Conservation (phyloP, 179 eudicot genomes). For the Beta corolliflora region DNA sequence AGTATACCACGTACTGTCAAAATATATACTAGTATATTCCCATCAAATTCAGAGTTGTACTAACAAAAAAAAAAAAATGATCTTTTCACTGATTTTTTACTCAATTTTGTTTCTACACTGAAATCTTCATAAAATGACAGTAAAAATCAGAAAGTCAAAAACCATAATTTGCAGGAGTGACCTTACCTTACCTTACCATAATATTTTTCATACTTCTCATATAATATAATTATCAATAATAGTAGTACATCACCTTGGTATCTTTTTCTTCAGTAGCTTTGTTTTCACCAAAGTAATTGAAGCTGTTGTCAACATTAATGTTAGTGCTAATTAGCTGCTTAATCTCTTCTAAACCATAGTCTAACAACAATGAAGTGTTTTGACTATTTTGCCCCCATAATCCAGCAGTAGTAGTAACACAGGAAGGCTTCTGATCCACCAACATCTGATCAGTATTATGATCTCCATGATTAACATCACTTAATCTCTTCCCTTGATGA, state of each 20-base stretch:
- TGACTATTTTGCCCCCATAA: slow-evolving; percentile 31
- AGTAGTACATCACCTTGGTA: slow-evolving; percentile 38
- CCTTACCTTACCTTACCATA: slow-evolving; percentile 15
- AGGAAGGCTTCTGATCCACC: slow-evolving; percentile 5
- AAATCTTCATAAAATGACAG: background rate
- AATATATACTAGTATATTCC: slow-evolving; percentile 31
- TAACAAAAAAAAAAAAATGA: background rate
- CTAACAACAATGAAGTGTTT: slow-evolving; percentile 30
- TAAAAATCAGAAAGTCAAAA: background rate
- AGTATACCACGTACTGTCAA: slow-evolving; percentile 33
- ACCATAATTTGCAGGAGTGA: background rate
- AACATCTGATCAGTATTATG: background rate
- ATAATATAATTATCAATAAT: slow-evolving; percentile 23
- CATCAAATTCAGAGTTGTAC: slow-evolving; percentile 30
- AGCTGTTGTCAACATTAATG: slow-evolving; percentile 24
- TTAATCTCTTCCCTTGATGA: background rate
- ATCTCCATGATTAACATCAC: background rate
- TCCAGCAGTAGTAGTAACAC: background rate
- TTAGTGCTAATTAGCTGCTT: slow-evolving; percentile 65
- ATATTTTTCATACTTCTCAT: background rate
- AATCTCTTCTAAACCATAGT: slow-evolving; percentile 66
- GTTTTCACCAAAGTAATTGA: slow-evolving; percentile 52
- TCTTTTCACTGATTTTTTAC: background rate
- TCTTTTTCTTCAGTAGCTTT: slow-evolving; percentile 44
- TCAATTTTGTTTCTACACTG: background rate